phyloP scores from a whole-genome alignment of 768 basidiomycete genomes.

The Boletus pseudo-olivaceus region DNA sequence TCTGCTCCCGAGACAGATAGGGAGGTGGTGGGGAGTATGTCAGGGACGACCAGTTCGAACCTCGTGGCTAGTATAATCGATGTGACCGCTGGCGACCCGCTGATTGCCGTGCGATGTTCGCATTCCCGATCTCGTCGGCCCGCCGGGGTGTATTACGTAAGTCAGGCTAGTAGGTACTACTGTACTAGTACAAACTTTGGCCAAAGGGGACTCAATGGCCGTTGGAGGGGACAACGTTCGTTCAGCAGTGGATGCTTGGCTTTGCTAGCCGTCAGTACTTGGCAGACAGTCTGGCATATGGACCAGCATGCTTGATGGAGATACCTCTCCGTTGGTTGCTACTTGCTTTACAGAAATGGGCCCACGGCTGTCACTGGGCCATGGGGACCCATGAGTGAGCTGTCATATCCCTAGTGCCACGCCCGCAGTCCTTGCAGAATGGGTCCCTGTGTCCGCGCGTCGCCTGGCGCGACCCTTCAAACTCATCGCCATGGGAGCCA shows the following conservation, averaged over 20 bases:
- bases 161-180: neutral
- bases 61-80: slow-evolving; percentile 21
- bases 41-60: slow-evolving; percentile 14
- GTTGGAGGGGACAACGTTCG: neutral
- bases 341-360: neutral
- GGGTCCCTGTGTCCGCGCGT: slow-evolving; percentile 3
- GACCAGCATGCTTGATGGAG: neutral
- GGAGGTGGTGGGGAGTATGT: slow-evolving; percentile 3
- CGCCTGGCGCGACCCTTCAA: slow-evolving; percentile 15
- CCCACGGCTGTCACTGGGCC: slow-evolving; percentile 10
- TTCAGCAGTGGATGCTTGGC: neutral
- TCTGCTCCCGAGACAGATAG: slow-evolving; percentile 14
- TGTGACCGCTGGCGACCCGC: slow-evolving; percentile 9
- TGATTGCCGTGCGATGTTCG: slow-evolving; percentile 19
- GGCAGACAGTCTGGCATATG: neutral
- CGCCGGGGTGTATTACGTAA: slow-evolving; percentile 1
- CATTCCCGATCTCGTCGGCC: slow-evolving; percentile 17
- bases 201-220: too few species aligned
- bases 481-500: slow-evolving; percentile 22
- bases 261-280: neutral
- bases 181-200: too few species aligned
- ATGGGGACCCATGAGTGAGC: neutral
- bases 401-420: slow-evolving; percentile 6
- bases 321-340: slow-evolving; percentile 1
- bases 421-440: slow-evolving; percentile 1